Conservation (phyloP, 345 rosid species). For the Jatropha curcas region DNA sequence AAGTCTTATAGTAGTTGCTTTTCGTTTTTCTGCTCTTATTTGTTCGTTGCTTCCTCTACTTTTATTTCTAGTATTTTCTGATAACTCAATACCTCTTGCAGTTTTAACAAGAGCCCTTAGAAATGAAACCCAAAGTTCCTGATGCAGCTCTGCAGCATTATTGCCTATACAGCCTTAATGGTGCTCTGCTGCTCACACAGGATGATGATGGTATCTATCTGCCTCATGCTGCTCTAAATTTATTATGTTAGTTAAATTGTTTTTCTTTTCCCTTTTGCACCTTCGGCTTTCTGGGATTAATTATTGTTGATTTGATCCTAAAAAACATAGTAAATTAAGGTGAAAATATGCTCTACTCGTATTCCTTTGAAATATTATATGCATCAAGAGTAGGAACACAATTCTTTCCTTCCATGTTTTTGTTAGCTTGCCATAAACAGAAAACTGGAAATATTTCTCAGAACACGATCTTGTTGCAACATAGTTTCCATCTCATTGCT, state of each 20-base stretch:
- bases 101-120: constrained; percentile 85
- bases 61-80: constrained; percentile 7
- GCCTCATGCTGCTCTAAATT: constrained; percentile 2
- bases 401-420: background rate
- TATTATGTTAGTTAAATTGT: background rate
- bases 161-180: constrained; percentile 93
- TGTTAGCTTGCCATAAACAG: no score
- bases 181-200: constrained; percentile 90
- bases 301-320: background rate
- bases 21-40: background rate
- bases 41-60: background rate
- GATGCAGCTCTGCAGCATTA: constrained; percentile 86
- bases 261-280: background rate
- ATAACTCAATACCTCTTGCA: constrained; percentile 27
- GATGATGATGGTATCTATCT: constrained; percentile 79
- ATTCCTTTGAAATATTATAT: background rate
- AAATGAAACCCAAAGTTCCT: constrained; percentile 85
- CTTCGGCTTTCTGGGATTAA: no score
- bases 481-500: no score
- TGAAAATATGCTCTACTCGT: background rate
- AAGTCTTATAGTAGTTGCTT: no score
- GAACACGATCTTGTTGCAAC: no score
- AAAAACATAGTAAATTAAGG: background rate
- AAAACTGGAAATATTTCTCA: no score
- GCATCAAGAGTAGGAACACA: no score